A percentile compares a stretch with the other conserved stretches of the same genome.
Evolutionary conservation across 495 filamentous ascomycete species (phyloP).

Genomic region (Astrocystis sublimbata): DNA sequence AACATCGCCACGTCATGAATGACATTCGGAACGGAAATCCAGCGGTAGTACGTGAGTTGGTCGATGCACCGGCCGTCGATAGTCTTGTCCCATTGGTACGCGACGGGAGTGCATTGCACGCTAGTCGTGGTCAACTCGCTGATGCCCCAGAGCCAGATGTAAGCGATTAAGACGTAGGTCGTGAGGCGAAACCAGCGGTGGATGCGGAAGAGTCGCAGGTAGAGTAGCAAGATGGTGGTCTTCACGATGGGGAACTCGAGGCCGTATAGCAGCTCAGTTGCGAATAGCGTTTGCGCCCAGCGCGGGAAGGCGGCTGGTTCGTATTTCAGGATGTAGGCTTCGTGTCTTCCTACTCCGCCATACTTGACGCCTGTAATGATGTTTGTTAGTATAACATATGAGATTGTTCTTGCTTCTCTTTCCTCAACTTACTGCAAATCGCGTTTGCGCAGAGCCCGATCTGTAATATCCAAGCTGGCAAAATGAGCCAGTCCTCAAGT

Average conservation of each 20-base stretch:
- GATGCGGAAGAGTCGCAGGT: constrained; percentile 33
- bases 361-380: constrained; percentile 1
- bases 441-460: constrained; percentile 10
- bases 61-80: constrained; percentile 15
- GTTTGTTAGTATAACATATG: background rate
- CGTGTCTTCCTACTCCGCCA: constrained; percentile 16
- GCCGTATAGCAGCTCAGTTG: constrained; percentile 14
- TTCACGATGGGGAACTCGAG: constrained; percentile 27
- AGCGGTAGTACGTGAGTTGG: constrained; percentile 9
- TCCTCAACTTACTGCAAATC: constrained; percentile 10
- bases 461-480: constrained; percentile 15
- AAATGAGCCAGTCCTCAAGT: constrained; percentile 16
- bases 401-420: background rate
- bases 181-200: constrained; percentile 15
- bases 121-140: constrained; percentile 48
- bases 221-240: constrained; percentile 34
- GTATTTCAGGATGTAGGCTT: constrained; percentile 5
- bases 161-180: constrained; percentile 28
- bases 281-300: constrained; percentile 13
- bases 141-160: constrained; percentile 33
- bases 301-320: background rate
- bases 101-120: constrained; percentile 48
- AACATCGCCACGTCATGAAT: constrained; percentile 17
- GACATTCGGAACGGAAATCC: constrained; percentile 13
- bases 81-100: constrained; percentile 35